Percentiles rank a stretch among this genome's conserved stretches.
Evolutionary conservation across 2,329 filamentous ascomycete genomes (phyloP).

Genomic region (Myriosclerotinia curreyana): DNA sequence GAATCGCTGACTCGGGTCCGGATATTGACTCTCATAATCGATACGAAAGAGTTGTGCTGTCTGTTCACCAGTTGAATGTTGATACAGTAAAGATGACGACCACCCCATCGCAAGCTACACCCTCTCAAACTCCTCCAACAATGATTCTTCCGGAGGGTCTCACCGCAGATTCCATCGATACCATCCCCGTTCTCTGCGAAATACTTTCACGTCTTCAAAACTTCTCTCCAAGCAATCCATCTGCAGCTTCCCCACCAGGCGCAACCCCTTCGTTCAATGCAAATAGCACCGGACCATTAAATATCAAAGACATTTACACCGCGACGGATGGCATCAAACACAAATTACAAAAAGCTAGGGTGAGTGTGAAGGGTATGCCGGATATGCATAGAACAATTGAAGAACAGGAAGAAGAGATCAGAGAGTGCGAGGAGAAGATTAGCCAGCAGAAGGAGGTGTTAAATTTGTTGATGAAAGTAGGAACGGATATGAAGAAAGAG

Average conservation of each 20-base stretch:
- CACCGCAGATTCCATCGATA: conserved; percentile 79
- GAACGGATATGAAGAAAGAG: conserved; percentile 43
- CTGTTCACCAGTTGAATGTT: conserved; percentile 1
- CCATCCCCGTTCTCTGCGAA: conserved; percentile 75
- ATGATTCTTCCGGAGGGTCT: conserved; percentile 56
- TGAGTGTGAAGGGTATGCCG: conserved; percentile 61
- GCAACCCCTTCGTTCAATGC: conserved; percentile 41
- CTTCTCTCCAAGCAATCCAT: conserved; percentile 41
- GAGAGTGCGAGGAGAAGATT: conserved; percentile 62
- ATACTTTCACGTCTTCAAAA: conserved; percentile 71
- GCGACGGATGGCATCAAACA: conserved; percentile 78
- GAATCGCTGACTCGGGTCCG: conserved; percentile 12
- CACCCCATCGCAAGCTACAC: conserved; percentile 26
- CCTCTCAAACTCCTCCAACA: conserved; percentile 40
- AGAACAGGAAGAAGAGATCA: conserved; percentile 71
- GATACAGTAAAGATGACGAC: conserved; percentile 27
- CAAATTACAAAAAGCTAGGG: conserved; percentile 75
- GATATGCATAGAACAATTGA: conserved; percentile 65
- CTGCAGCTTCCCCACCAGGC: conserved; percentile 35
- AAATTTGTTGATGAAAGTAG: conserved; percentile 51
- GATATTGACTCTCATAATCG: not conserved
- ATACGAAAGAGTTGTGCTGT: conserved; percentile 21
- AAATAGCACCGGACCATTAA: conserved; percentile 31
- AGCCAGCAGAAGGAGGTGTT: conserved; percentile 59
- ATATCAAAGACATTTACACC: conserved; percentile 70